A percentile compares a stretch with the other conserved stretches of the same genome.
Conservation (phyloP, 2,329 filamentous ascomycete species). For the Arthrobotrys sinensis region DNA sequence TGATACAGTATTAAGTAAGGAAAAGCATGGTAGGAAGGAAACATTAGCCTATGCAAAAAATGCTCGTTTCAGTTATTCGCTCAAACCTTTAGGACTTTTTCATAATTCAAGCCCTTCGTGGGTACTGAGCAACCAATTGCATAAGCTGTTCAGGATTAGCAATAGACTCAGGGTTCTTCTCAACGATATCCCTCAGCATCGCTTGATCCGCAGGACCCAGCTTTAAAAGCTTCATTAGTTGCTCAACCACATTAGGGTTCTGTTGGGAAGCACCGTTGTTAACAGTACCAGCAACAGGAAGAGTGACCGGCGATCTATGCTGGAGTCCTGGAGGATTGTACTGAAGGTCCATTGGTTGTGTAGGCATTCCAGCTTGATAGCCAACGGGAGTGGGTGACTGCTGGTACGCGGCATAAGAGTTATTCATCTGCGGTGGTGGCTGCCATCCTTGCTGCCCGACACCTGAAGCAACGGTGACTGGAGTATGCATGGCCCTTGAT, state of each 20-base stretch:
- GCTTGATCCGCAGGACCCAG: constrained; percentile 48
- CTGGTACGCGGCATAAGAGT: constrained; percentile 25
- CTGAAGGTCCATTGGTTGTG: constrained; percentile 16
- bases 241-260: constrained; percentile 29
- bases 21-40: not conserved
- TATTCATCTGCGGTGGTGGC: constrained; percentile 28
- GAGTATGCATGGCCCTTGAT: constrained; percentile 39
- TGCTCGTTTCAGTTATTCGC: not conserved
- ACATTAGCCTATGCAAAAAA: constrained; percentile 10
- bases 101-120: not conserved
- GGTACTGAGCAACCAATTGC: constrained; percentile 28
- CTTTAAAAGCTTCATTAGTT: constrained; percentile 29
- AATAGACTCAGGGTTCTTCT: constrained; percentile 42
- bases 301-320: constrained; percentile 29
- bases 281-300: constrained; percentile 4
- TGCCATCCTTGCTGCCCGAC: constrained; percentile 47
- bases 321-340: constrained; percentile 32
- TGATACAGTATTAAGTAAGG: constrained; percentile 5
- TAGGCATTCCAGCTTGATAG: constrained; percentile 25
- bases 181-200: constrained; percentile 50
- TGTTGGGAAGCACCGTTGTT: constrained; percentile 20
- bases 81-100: not conserved
- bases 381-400: constrained; percentile 43
- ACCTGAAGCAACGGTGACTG: constrained; percentile 25
- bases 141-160: constrained; percentile 50